Evolutionary conservation across 2,329 filamentous ascomycete species (phyloP).

Genomic region (Cryphonectria naterciae): DNA sequence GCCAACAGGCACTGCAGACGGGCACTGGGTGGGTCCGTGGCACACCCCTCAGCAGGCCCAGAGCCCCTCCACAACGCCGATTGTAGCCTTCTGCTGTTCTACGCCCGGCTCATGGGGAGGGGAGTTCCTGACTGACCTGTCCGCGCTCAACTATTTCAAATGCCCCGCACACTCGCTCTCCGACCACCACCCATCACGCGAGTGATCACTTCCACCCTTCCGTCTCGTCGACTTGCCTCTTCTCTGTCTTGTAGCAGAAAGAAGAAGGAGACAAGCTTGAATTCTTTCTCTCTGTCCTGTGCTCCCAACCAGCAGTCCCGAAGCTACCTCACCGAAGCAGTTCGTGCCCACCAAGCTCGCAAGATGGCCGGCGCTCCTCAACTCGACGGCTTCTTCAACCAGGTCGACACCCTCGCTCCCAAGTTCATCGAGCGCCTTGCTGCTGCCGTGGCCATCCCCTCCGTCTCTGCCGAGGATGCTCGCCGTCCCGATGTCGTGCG

Average conservation of each 20-base stretch:
- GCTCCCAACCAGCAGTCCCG: slow-evolving; percentile 32
- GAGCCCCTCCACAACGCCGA: slow-evolving; percentile 7
- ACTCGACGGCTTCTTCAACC: slow-evolving; percentile 89
- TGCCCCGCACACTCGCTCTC: slow-evolving; percentile 52
- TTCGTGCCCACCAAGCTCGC: slow-evolving; percentile 63
- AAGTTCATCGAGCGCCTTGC: slow-evolving; percentile 88
- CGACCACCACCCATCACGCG: slow-evolving; percentile 29
- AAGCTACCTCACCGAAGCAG: slow-evolving; percentile 57
- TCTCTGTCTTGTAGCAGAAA: slow-evolving; percentile 12
- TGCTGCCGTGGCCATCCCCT: slow-evolving; percentile 94
- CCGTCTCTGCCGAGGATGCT: slow-evolving; percentile 88
- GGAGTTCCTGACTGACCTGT: slow-evolving; percentile 6
- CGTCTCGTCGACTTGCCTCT: slow-evolving; percentile 26
- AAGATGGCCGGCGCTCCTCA: slow-evolving; percentile 78
- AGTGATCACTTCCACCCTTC: slow-evolving; percentile 20
- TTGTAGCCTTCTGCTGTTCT: slow-evolving; percentile 9
- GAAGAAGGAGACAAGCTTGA: slow-evolving; percentile 2
- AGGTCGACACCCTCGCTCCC: slow-evolving; percentile 80
- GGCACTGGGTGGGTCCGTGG: neutral
- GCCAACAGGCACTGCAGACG: neutral
- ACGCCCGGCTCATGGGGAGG: neutral
- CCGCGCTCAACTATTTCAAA: slow-evolving; percentile 33
- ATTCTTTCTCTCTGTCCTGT: neutral
- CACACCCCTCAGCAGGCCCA: neutral
- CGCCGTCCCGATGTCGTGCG: slow-evolving; percentile 89